Evolutionary conservation across 192 early-diverging fungal species (phyloP).

Genomic region (Gaertneriomyces semiglobifer): DNA sequence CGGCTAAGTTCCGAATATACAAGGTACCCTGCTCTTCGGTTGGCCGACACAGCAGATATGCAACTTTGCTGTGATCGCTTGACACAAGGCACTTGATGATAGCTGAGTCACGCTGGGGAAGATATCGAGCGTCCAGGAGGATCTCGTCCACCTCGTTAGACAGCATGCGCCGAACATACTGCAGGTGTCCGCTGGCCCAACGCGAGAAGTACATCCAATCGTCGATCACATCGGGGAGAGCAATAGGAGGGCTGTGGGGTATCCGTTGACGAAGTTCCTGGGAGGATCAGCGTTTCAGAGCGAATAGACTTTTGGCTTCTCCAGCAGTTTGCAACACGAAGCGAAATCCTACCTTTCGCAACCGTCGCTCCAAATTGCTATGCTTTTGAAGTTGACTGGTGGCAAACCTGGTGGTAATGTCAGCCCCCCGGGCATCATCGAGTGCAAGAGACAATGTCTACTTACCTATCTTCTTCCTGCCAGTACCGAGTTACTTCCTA

Average conservation of each 20-base stretch:
- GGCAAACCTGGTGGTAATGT: too few relatives aligned
- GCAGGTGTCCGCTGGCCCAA: conserved; percentile 6
- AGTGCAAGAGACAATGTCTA: too few relatives aligned
- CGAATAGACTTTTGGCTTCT: too few relatives aligned
- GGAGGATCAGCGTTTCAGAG: too few relatives aligned
- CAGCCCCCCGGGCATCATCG: too few relatives aligned
- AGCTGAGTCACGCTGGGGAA: not conserved
- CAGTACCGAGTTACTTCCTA: too few relatives aligned
- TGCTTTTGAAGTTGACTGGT: too few relatives aligned
- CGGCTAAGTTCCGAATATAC: conserved; percentile 2
- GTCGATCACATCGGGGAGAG: conserved; percentile 14
- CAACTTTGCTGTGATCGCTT: conserved; percentile 11
- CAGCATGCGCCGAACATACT: conserved; percentile 3
- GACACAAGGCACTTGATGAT: conserved; percentile 18
- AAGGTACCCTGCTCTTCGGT: conserved; percentile 21
- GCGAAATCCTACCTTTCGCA: too few relatives aligned
- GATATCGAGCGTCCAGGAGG: conserved; percentile 18
- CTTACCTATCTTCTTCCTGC: too few relatives aligned
- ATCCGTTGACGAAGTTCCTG: conserved; percentile 16
- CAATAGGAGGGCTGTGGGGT: conserved; percentile 4
- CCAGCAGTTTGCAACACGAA: too few relatives aligned
- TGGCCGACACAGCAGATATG: conserved; percentile 8
- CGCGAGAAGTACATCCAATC: conserved; percentile 15
- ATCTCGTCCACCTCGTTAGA: conserved; percentile 11
- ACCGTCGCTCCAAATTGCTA: too few relatives aligned